phyloP scores from a whole-genome alignment of 805 yeast species.

The Candida glaebosa region DNA sequence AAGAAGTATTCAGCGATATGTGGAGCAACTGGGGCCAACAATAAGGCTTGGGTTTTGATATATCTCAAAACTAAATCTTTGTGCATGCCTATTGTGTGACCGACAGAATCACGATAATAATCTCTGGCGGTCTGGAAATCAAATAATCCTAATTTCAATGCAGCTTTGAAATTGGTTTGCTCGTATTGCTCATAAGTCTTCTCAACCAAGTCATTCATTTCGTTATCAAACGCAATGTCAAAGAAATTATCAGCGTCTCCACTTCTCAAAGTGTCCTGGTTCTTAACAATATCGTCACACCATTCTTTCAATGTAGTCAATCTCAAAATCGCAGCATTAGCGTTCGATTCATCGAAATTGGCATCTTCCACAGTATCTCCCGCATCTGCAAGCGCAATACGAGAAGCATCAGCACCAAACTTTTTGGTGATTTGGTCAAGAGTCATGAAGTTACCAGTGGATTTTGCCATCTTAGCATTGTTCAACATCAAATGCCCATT shows the following conservation, averaged over 20 bases:
- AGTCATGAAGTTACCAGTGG: slow-evolving; percentile 96
- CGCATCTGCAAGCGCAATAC: slow-evolving; percentile 97
- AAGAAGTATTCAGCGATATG: slow-evolving; percentile 91
- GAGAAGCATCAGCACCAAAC: slow-evolving; percentile 95
- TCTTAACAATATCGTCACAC: slow-evolving; percentile 74
- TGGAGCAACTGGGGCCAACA: slow-evolving; percentile 91
- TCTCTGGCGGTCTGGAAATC: slow-evolving; percentile 96
- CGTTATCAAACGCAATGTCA: slow-evolving; percentile 89
- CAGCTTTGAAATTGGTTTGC: slow-evolving; percentile 77
- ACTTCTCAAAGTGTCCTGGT: slow-evolving; percentile 44
- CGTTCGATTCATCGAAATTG: slow-evolving; percentile 92
- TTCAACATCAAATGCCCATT: slow-evolving; percentile 95
- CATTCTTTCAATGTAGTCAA: slow-evolving; percentile 90
- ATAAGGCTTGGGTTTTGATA: slow-evolving; percentile 80
- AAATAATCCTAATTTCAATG: slow-evolving; percentile 85
- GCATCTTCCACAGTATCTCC: slow-evolving; percentile 98
- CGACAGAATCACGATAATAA: slow-evolving; percentile 81
- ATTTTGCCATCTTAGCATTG: slow-evolving; percentile 96
- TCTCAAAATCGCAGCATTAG: slow-evolving; percentile 96
- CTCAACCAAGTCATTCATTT: slow-evolving; percentile 79
- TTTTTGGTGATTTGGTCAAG: slow-evolving; percentile 78
- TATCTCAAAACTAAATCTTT: slow-evolving; percentile 74
- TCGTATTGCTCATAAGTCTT: slow-evolving; percentile 69
- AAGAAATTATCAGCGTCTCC: slow-evolving; percentile 61
- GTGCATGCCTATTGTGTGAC: slow-evolving; percentile 63